Base-by-base conservation (phyloP, 768 basidiomycete genomes). In the Guyanaporus albipodus region DNA sequence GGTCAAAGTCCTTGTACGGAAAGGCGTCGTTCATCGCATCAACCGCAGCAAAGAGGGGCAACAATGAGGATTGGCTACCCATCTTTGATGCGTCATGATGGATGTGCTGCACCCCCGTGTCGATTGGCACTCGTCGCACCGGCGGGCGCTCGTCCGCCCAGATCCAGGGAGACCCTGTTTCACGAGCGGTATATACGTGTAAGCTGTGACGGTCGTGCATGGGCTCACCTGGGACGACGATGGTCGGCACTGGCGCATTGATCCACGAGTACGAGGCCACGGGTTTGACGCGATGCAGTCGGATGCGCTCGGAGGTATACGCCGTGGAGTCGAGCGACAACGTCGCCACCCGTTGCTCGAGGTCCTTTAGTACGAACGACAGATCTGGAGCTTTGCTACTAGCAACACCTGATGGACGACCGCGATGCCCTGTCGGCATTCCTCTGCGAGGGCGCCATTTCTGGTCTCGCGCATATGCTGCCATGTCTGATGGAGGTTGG, bases 11-110 rank as follows among this genome's bases (percentile, higher is more conserved):
- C 4, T 54, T 32, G 34, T 64, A 59, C 11, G 50, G n/a, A 42
- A 61, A 65, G 38, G 53, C 31, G 23, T 52, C 50, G 49, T 67
- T 50, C 55, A 65, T 19, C n/a, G 54, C 66, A 54, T 83, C 79
- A 19, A 80, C 77, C 3, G 85, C 79, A 19, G 68, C 72, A 41
- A 88, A 69, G 50, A 87, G 67, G 10, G 87, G 83, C 4, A 82
- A 54, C 49, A 80, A 59, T 0, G 73, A 54, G 8, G 64, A 65
- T 60, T 64, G 38, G 63, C 61, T 35, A 8, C 63, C 62, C 57
- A 73, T 63, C 46, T 68, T 69, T 42, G 69, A 74, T 18, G 71
- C 75, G 61, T 87, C 80, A 49, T 83, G 82, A 61, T 89, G 81
- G 17, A 74, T 59, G 50, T 74, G 75, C 23, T 66, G 60, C 9